A percentile compares a stretch with the other conserved stretches of the same genome.
phyloP scores from a whole-genome alignment of 2,329 filamentous ascomycete genomes.

The Colletotrichum sp. region DNA sequence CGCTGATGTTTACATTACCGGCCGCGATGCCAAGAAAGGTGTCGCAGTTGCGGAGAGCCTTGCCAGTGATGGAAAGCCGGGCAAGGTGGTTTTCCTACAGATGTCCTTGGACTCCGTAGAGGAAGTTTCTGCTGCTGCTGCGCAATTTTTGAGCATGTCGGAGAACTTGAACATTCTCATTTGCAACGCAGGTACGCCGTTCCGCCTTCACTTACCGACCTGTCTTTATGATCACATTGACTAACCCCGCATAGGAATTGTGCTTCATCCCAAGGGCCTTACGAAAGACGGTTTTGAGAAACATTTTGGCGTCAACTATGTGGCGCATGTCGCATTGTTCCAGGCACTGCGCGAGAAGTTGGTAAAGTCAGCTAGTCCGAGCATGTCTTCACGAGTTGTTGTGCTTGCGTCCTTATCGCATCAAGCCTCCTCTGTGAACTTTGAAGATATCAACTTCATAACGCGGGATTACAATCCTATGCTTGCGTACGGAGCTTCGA shows the following conservation, averaged over 20 bases:
- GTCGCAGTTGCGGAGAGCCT: constrained; percentile 24
- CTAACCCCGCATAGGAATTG: not conserved
- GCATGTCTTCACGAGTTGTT: constrained; percentile 34
- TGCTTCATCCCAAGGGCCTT: constrained; percentile 23
- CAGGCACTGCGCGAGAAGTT: constrained; percentile 51
- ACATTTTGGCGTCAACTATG: constrained; percentile 58
- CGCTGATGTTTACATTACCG: constrained; percentile 47
- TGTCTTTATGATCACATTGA: not conserved
- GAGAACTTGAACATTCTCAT: not conserved
- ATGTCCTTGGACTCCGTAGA: not conserved
- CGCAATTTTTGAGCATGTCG: not conserved
- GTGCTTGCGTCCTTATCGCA: constrained; percentile 35
- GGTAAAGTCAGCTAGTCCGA: constrained; percentile 24
- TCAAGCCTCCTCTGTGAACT: constrained; percentile 10
- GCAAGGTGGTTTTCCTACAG: not conserved
- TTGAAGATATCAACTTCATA: constrained; percentile 10
- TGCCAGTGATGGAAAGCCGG: not conserved
- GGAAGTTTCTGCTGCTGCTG: not conserved
- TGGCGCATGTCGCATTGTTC: constrained; percentile 60
- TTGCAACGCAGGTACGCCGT: not conserved
- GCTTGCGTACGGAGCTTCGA: constrained; percentile 42
- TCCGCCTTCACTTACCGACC: not conserved
- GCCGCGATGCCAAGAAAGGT: constrained; percentile 37
- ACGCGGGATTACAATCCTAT: constrained; percentile 35
- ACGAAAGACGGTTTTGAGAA: constrained; percentile 28